Evolutionary conservation across 2,329 filamentous ascomycete species (phyloP).

Genomic region (Sporothrix pallida): DNA sequence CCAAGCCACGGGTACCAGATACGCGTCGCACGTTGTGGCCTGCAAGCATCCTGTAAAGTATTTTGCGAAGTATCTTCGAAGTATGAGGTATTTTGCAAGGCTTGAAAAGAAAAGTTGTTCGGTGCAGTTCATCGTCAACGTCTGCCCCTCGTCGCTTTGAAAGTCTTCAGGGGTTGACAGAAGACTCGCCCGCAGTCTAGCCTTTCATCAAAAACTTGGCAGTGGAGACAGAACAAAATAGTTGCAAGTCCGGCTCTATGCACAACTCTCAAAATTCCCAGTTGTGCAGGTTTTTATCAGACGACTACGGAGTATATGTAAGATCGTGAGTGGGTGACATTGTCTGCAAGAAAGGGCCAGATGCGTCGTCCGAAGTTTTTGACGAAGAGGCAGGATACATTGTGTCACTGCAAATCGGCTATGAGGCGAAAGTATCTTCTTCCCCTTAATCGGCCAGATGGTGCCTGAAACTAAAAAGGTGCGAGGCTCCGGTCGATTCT

Average conservation of each 20-base stretch:
- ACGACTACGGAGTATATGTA: no score
- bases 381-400: no score
- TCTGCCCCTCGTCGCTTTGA: not conserved
- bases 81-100: slow-evolving; percentile 21
- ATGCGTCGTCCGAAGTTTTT: not conserved
- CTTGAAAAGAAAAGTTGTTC: not conserved
- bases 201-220: not conserved
- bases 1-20: not conserved
- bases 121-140: not conserved
- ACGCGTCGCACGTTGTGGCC: slow-evolving; percentile 16
- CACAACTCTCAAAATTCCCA: not conserved
- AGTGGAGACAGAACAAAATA: slow-evolving; percentile 9
- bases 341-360: not conserved
- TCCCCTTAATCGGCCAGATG: not conserved
- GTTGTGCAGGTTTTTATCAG: not conserved
- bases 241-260: not conserved
- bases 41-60: not conserved
- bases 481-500: slow-evolving; percentile 16
- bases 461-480: slow-evolving; percentile 22
- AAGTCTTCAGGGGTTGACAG: not conserved
- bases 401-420: no score
- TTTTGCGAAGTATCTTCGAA: not conserved
- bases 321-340: not conserved
- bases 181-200: not conserved
- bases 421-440: not conserved